A percentile compares a stretch with the other conserved stretches of the same genome.
Conservation (phyloP, 306 rosid genomes). For the Vicia sativa region DNA sequence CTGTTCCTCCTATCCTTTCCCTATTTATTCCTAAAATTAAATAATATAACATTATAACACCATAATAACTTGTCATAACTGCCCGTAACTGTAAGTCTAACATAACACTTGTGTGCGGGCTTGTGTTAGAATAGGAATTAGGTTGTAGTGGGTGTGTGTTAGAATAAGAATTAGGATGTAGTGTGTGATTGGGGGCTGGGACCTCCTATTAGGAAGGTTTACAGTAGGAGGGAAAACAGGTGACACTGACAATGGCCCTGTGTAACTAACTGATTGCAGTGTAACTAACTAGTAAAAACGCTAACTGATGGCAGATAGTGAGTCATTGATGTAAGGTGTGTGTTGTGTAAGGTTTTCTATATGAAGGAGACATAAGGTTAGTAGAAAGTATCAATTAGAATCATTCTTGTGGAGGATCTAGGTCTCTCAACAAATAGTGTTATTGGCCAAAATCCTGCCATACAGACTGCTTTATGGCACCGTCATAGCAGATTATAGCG, state of each 20-base stretch:
- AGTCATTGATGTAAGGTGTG: neutral
- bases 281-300: neutral
- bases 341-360: neutral
- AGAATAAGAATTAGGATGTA: too few relatives aligned
- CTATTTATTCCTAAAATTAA: too few relatives aligned
- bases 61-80: too few relatives aligned
- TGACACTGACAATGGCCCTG: neutral
- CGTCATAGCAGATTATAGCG: too few relatives aligned
- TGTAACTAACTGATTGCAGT: neutral
- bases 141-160: too few relatives aligned
- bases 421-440: neutral
- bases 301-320: neutral
- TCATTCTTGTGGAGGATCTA: neutral
- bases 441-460: too few relatives aligned
- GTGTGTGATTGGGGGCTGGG: neutral
- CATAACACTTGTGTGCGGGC: neutral
- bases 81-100: too few relatives aligned
- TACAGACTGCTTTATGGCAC: too few relatives aligned
- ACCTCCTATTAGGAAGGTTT: too few relatives aligned
- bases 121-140: too few relatives aligned
- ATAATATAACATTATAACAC: too few relatives aligned
- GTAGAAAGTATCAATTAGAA: neutral
- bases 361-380: neutral
- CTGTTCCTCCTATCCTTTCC: too few relatives aligned
- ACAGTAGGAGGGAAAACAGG: neutral